phyloP scores from a whole-genome alignment of 306 rosid genomes.

The Cyclanthera cordifolia region DNA sequence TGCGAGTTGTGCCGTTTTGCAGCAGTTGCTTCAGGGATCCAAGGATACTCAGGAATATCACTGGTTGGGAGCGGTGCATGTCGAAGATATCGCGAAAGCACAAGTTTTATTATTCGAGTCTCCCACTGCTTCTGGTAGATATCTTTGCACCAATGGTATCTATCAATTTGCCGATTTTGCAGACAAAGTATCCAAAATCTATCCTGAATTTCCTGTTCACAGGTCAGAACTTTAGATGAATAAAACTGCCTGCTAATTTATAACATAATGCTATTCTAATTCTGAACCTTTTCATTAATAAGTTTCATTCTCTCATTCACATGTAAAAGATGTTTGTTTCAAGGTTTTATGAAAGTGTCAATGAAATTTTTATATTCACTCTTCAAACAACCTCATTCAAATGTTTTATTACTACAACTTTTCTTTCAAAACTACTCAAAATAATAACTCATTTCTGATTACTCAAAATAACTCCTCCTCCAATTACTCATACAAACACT shows the following conservation, averaged over 20 bases:
- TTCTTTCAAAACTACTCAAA: too few relatives aligned
- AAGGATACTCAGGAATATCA: constrained; percentile 62
- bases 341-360: too few relatives aligned
- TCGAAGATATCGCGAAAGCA: constrained; percentile 56
- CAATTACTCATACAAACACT: too few relatives aligned
- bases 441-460: too few relatives aligned
- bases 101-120: constrained; percentile 45
- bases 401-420: too few relatives aligned
- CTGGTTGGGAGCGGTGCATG: constrained; percentile 87
- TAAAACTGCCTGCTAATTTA: background rate
- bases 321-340: too few relatives aligned
- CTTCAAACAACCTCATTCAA: too few relatives aligned
- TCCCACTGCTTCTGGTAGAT: constrained; percentile 61
- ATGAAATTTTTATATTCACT: too few relatives aligned
- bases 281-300: background rate
- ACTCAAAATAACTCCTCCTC: too few relatives aligned
- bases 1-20: constrained; percentile 67
- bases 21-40: constrained; percentile 51
- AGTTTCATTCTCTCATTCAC: background rate
- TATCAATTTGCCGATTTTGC: constrained; percentile 57
- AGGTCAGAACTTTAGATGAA: constrained; percentile 32
- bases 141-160: constrained; percentile 74
- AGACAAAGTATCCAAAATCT: constrained; percentile 34
- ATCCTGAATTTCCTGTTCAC: constrained; percentile 60
- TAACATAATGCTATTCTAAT: background rate